Evolutionary conservation across 2,329 filamentous ascomycete genomes (phyloP).

Genomic region (Pyrenochaeta sp.): DNA sequence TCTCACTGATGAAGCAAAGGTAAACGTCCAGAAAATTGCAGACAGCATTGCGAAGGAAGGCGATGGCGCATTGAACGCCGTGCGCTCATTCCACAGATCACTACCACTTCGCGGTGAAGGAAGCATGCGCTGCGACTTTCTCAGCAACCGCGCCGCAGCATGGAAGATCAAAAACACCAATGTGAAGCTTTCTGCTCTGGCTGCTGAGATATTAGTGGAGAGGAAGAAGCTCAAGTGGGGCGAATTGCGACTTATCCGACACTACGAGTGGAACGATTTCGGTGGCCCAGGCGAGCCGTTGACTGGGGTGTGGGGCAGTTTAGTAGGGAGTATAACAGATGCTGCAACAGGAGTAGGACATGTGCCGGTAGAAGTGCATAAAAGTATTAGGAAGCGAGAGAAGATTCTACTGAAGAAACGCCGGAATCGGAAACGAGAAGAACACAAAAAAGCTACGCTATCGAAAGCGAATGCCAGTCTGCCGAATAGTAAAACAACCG

Average conservation of each 20-base stretch:
- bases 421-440: slow-evolving; percentile 41
- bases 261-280: slow-evolving; percentile 80
- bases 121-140: slow-evolving; percentile 70
- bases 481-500: slow-evolving; percentile 7
- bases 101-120: slow-evolving; percentile 57
- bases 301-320: slow-evolving; percentile 69
- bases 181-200: slow-evolving; percentile 68
- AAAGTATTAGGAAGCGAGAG: slow-evolving; percentile 64
- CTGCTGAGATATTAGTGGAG: slow-evolving; percentile 70
- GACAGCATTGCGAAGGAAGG: slow-evolving; percentile 67
- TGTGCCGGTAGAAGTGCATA: slow-evolving; percentile 69
- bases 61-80: slow-evolving; percentile 75
- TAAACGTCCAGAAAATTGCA: slow-evolving; percentile 67
- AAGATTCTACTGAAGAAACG: slow-evolving; percentile 60
- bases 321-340: slow-evolving; percentile 66
- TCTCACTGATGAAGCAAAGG: slow-evolving; percentile 67
- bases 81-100: slow-evolving; percentile 70
- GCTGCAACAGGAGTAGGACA: slow-evolving; percentile 70
- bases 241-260: slow-evolving; percentile 69
- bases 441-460: slow-evolving; percentile 33
- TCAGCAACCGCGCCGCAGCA: slow-evolving; percentile 69
- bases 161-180: slow-evolving; percentile 72
- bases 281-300: slow-evolving; percentile 78
- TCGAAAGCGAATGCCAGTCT: slow-evolving; percentile 25
- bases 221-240: slow-evolving; percentile 70